Conservation (phyloP, 148 eudicot species). For the Silene latifolia region DNA sequence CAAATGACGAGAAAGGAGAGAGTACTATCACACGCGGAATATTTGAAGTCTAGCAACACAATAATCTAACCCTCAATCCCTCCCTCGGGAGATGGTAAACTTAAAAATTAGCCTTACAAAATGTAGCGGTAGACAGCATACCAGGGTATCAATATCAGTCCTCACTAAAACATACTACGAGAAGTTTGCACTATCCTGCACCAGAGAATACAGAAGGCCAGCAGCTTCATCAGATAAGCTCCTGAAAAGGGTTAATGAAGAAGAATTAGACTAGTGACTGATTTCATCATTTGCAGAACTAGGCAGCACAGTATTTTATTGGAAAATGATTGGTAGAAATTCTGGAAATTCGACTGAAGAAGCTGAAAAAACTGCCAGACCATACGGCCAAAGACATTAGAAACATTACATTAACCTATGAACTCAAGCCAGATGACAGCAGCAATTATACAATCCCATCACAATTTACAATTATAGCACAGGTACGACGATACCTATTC, state of each 20-base stretch:
- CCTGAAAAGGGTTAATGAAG: slow-evolving; percentile 35
- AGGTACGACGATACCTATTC: not conserved
- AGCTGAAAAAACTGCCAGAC: not conserved
- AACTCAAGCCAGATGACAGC: not conserved
- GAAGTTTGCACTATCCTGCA: slow-evolving; percentile 84
- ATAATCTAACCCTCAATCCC: not conserved
- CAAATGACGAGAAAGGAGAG: not conserved
- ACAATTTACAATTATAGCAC: not conserved
- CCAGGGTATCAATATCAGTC: slow-evolving; percentile 95
- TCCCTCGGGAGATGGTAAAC: not conserved
- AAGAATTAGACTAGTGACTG: not conserved
- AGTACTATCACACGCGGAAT: slow-evolving; percentile 1
- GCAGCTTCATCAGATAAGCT: slow-evolving; percentile 75
- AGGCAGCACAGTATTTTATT: not conserved
- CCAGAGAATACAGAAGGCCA: slow-evolving; percentile 66
- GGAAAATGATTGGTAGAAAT: not conserved
- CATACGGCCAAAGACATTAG: not conserved
- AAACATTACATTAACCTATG: not conserved
- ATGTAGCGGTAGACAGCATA: slow-evolving; percentile 34
- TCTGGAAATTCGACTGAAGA: not conserved
- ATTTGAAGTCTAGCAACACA: not conserved
- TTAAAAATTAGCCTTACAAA: not conserved
- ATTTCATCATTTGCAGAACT: not conserved
- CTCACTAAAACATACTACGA: slow-evolving; percentile 94
- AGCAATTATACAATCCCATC: not conserved